Conservation (phyloP, 2,329 filamentous ascomycete species). For the Cladophialophora immunda region DNA sequence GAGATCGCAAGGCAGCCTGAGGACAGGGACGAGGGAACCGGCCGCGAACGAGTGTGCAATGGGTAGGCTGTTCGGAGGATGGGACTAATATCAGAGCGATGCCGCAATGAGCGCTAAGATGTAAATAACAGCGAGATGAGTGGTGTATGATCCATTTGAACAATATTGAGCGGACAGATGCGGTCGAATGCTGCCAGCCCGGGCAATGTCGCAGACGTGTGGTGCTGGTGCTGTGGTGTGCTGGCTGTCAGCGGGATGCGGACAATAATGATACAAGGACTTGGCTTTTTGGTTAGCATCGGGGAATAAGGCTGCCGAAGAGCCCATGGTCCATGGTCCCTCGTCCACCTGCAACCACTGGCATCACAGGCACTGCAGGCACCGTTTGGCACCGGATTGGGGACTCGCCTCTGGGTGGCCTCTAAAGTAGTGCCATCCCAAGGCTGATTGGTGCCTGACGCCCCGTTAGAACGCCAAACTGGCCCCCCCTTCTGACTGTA, state of each 20-base stretch:
- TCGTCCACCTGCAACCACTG: neutral
- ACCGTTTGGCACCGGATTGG: neutral
- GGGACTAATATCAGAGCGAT: neutral
- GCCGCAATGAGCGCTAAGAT: conserved; percentile 3
- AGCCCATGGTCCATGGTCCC: neutral
- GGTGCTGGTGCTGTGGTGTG: neutral
- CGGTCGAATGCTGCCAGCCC: conserved; percentile 23
- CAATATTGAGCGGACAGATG: conserved; percentile 8
- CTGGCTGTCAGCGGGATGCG: conserved; percentile 28
- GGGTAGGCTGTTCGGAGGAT: neutral
- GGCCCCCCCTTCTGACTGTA: conserved; percentile 10
- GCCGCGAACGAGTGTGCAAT: conserved; percentile 19
- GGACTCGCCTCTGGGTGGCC: neutral
- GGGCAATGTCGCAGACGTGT: conserved; percentile 26
- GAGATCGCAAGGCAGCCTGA: conserved; percentile 27
- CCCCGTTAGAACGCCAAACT: neutral
- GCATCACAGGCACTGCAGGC: neutral
- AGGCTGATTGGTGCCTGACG: conserved; percentile 6
- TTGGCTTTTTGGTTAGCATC: conserved; percentile 5
- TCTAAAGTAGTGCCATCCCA: neutral
- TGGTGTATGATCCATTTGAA: conserved; percentile 4
- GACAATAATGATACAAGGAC: conserved; percentile 7
- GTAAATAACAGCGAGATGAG: conserved; percentile 10
- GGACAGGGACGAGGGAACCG: conserved; percentile 6
- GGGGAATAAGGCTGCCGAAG: conserved; percentile 26